Evolutionary conservation across 139 green algal species (phyloP).

Genomic region (Volvox africanus): DNA sequence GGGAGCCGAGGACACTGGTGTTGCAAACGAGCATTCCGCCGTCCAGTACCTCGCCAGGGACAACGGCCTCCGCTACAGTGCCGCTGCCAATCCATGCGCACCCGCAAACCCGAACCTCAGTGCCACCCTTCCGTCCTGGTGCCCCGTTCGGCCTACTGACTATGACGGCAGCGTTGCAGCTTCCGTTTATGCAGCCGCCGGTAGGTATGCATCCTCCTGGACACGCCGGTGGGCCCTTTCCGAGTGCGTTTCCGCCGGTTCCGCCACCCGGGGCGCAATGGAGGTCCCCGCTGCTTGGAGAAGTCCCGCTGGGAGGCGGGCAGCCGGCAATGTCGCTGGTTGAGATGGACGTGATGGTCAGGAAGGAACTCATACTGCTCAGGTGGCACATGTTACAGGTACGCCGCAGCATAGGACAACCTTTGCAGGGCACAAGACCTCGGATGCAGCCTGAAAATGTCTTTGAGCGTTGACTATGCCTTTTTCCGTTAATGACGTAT

Average conservation of each 20-base stretch:
- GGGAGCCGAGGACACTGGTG: too few species aligned
- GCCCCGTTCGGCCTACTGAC: background rate
- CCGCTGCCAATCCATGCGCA: too few species aligned
- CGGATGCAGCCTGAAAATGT: too few species aligned
- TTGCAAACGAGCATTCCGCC: too few species aligned
- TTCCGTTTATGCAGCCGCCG: background rate
- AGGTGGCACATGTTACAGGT: conserved; percentile 46
- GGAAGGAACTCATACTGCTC: conserved; percentile 38
- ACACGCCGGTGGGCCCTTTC: background rate
- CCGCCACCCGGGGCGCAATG: background rate
- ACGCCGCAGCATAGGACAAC: background rate
- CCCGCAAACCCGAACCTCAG: too few species aligned
- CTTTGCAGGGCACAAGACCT: too few species aligned
- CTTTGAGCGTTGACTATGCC: too few species aligned
- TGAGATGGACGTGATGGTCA: conserved; percentile 22
- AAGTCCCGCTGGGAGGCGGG: background rate
- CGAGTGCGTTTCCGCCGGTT: background rate
- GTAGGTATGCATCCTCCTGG: background rate
- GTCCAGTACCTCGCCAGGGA: background rate
- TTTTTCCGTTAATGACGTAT: too few species aligned
- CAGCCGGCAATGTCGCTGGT: background rate
- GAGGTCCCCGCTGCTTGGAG: background rate
- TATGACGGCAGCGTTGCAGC: background rate
- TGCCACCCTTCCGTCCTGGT: background rate
- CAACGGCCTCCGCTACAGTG: too few species aligned